Evolutionary conservation across 2,329 filamentous ascomycete species (phyloP), one percentile per base, ranked within the genome.

Genomic region (Cercospora zeae-maydis): DNA sequence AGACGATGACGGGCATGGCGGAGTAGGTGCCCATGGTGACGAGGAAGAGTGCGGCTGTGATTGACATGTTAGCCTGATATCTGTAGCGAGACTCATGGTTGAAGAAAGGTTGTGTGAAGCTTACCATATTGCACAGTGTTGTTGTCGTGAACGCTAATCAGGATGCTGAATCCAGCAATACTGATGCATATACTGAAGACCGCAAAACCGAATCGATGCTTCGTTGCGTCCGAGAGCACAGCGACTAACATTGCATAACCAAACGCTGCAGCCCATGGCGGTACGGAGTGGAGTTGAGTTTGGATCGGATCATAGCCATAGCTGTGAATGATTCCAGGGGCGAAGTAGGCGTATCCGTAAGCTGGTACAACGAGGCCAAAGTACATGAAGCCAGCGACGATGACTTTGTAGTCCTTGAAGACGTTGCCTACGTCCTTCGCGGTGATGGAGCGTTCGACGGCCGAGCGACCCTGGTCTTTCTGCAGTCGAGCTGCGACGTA

Each of bases 191-290:
- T 89, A 2, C 89, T 85, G 33, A 86, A 76, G 8, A 96, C 75
- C 37, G 87, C 83, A 74, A 93, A 96, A 1, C 83, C 74, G 72
- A 92, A 91, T 4, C 93, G 88, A 72, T 96, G 92, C 34, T 83
- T 82, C 10, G 85, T 67, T 70, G 81, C 83, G 75, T 97, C 93
- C 0, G 90, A 95, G 19, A 86, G 70, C 56, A 81, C 85, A 0
- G 93, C 92, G 3, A 92, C 77, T 3, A 88, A 24, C 85, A 96
- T 91, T 31, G 89, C 88, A 70, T 95, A 91, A 4, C 74, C 89
- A 69, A 96, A 96, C 0, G 92, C 89, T 1, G 82, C 89, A 2
- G 85, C 86, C 86, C 86, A 89, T 0, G 87, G 82, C 3, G 83
- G 83, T 0, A 84, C 83, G 13, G 77, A 80, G 73, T 83, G 80